phyloP scores from a whole-genome alignment of 2,329 filamentous ascomycete species.

The Teratosphaeria viscida region DNA sequence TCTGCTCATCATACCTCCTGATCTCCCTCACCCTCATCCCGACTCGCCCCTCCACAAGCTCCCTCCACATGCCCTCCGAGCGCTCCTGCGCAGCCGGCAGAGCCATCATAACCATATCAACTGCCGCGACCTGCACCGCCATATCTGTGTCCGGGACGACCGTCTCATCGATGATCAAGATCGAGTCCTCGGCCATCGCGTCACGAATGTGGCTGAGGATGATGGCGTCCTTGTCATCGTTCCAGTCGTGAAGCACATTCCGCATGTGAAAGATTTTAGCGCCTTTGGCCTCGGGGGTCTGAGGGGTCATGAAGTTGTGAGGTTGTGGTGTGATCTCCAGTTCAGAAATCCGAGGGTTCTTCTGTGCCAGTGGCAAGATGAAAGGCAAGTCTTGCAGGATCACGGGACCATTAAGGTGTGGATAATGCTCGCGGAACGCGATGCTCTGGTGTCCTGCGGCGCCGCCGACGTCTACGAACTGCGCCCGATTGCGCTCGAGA shows the following conservation, averaged over 20 bases:
- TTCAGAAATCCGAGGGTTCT: constrained; percentile 1
- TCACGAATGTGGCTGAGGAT: constrained; percentile 4
- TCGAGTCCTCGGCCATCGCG: constrained; percentile 5
- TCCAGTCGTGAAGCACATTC: constrained; percentile 18
- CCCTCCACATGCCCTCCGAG: not conserved
- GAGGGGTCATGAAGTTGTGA: constrained; percentile 9
- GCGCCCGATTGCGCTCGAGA: not conserved
- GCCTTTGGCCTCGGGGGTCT: constrained; percentile 4
- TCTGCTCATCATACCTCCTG: not conserved
- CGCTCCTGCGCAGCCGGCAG: constrained; percentile 5
- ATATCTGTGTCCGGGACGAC: constrained; percentile 5
- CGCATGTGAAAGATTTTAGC: constrained; percentile 16
- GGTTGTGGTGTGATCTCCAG: constrained; percentile 4
- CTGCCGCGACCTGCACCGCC: constrained; percentile 6
- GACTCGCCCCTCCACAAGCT: not conserved
- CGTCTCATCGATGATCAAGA: constrained; percentile 6
- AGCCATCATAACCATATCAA: constrained; percentile 11
- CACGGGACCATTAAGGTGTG: constrained; percentile 3
- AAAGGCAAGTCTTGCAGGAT: constrained; percentile 3
- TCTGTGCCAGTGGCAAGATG: constrained; percentile 1
- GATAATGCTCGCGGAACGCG: not conserved
- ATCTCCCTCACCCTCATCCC: not conserved
- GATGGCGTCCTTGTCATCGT: constrained; percentile 3
- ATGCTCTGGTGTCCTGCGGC: not conserved
- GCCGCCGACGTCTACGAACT: not conserved